phyloP scores from a whole-genome alignment of 306 rosid species.

The Castanea crenata region DNA sequence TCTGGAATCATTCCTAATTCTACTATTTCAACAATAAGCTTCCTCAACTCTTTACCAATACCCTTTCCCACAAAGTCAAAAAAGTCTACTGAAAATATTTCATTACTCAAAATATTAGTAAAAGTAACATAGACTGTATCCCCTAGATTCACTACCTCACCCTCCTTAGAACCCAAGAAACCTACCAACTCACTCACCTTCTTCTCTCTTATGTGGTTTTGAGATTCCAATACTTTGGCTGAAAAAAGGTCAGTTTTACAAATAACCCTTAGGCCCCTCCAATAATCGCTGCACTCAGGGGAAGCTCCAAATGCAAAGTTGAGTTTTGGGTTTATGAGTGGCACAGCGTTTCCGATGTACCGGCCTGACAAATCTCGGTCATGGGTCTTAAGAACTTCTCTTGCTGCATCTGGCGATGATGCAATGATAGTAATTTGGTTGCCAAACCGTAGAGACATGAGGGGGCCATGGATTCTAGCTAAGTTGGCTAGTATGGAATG shows the following conservation, averaged over 20 bases:
- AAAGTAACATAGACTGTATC: background rate
- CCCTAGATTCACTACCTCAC: background rate
- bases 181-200: conserved; percentile 13
- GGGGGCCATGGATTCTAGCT: conserved; percentile 12
- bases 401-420: conserved; percentile 15
- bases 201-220: background rate
- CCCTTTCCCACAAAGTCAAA: conserved; percentile 9
- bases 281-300: background rate
- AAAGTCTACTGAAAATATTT: conserved; percentile 7
- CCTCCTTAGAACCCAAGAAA: background rate
- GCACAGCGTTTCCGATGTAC: background rate
- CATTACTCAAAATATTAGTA: background rate
- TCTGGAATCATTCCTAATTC: background rate
- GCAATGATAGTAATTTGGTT: conserved; percentile 6
- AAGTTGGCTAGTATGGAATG: background rate
- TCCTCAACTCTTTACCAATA: background rate
- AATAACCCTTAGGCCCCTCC: background rate
- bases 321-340: background rate
- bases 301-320: background rate
- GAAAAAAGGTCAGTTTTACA: no score
- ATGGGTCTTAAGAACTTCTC: conserved; percentile 16
- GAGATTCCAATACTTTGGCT: background rate
- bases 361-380: conserved; percentile 6
- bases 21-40: background rate
- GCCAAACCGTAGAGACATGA: conserved; percentile 18